Evolutionary conservation across 2,329 filamentous ascomycete species (phyloP), one percentile per base, ranked within the genome.

Genomic region (Nigrospora oryzae): DNA sequence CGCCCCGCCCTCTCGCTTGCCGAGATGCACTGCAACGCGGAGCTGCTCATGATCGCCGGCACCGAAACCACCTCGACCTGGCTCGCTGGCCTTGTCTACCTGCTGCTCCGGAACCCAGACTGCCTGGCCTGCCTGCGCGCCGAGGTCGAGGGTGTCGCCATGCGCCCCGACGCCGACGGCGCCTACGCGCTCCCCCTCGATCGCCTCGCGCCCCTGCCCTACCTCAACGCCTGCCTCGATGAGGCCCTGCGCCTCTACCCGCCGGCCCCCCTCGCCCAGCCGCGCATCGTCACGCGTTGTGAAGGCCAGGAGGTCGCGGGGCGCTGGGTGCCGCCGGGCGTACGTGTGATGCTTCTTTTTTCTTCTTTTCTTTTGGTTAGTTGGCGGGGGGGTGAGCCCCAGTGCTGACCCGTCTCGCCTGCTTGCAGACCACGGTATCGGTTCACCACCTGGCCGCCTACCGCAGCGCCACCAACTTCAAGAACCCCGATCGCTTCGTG

Each of bases 61-160:
- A 44, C 40, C 7, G 47, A 49, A 19, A 49, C 47, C 2, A 46
- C 47, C 5, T 46, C 68, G 12, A 71, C 45, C 7, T n/a, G 43
- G 4, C 28, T 46, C 7, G 32, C 36, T 14, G 45, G 40, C 11
- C 14, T 43, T 5, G 28, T 17, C 10, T 43, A 46, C 36, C 31
- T 43, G n/a, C 40, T 43, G n/a, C n/a, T 40, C 13, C 6, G 11
- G 10, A 43, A 43, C 36, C 45, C 45, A 3, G 40, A 40, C 11
- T 36, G 23, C 14, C 28, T 13, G n/a, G 17, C 30, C 17, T 28
- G 34, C 12, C 13, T 46, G 15, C 39, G 15, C 5, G 32, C 32
- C 15, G 36, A 43, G n/a, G 40, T 46, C 36, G 36, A 37, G 10
- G n/a, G 13, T 8, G 17, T 30, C 5, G 28, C 28, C 5, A 36